phyloP scores from a whole-genome alignment of 345 rosid genomes.

The Garcia nutans region DNA sequence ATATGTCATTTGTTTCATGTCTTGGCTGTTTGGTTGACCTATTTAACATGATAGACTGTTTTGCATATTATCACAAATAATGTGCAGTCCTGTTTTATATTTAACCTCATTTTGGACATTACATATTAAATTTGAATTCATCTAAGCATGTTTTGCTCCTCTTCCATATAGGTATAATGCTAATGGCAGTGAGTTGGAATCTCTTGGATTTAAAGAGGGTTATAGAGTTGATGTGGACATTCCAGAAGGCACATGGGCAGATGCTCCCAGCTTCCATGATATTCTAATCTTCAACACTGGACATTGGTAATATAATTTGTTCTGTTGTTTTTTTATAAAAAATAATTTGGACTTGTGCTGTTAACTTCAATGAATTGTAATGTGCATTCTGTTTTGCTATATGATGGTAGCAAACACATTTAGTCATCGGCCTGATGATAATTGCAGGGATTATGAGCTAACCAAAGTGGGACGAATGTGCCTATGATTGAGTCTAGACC shows the following conservation, averaged over 20 bases:
- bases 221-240: constrained; percentile 85
- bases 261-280: constrained; percentile 76
- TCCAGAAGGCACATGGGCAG: constrained; percentile 84
- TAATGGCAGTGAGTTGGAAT: constrained; percentile 66
- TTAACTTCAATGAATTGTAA: constrained; percentile 1
- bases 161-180: constrained; percentile 55
- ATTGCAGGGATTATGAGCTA: neutral
- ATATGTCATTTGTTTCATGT: neutral
- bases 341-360: neutral
- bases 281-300: constrained; percentile 81
- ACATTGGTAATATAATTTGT: constrained; percentile 57
- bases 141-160: constrained; percentile 2
- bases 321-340: neutral
- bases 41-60: too few relatives aligned
- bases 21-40: neutral
- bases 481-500: neutral
- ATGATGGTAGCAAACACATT: constrained; percentile 3
- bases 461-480: neutral
- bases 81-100: neutral
- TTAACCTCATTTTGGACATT: neutral
- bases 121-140: neutral
- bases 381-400: neutral
- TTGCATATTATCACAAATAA: neutral
- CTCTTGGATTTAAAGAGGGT: constrained; percentile 83
- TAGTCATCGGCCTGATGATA: constrained; percentile 3